Evolutionary conservation across 176 grass and related monocot species (phyloP).

Genomic region (Paspalum vaginatum): DNA sequence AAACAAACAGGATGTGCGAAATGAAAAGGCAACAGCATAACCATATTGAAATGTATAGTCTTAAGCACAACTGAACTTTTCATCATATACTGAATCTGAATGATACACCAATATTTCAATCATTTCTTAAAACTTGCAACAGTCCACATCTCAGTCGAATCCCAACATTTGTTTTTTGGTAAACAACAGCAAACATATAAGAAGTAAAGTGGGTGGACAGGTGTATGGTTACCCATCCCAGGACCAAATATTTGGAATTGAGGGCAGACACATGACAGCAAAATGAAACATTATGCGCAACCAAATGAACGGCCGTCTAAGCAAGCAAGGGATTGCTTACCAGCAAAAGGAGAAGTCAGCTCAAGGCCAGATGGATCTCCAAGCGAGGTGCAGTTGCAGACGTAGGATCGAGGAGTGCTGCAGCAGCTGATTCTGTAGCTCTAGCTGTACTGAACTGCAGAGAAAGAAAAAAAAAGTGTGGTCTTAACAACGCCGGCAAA

Average conservation of each 20-base stretch:
- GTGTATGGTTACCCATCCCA: neutral
- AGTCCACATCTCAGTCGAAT: neutral
- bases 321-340: slow-evolving; percentile 5
- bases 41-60: neutral
- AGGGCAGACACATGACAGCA: neutral
- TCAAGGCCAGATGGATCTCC: neutral
- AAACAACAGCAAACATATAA: neutral
- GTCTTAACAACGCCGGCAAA: neutral
- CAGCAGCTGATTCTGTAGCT: neutral
- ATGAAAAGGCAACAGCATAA: neutral
- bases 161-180: neutral
- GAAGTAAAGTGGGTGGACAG: neutral
- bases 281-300: neutral
- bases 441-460: neutral
- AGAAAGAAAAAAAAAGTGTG: neutral
- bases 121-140: neutral
- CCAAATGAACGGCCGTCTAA: neutral
- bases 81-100: neutral
- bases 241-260: neutral
- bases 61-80: neutral
- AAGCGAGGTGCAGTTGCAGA: neutral
- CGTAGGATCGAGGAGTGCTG: neutral
- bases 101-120: neutral
- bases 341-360: neutral
- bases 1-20: neutral